Percentiles rank a stretch among this genome's conserved stretches.
Conservation (phyloP, 768 basidiomycete genomes). For the Leccinum subtestaceum region DNA sequence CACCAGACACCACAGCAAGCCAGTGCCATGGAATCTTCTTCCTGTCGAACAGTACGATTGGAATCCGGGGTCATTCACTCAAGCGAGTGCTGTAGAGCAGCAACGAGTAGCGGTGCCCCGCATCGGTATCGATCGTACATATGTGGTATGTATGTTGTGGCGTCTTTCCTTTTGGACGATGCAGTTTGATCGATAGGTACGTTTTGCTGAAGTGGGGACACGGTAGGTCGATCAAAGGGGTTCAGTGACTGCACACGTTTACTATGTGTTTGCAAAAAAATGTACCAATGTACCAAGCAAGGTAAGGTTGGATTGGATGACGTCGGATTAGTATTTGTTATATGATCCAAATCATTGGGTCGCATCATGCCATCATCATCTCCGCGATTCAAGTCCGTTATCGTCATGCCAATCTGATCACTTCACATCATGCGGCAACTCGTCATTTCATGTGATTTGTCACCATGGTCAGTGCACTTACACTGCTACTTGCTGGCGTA, state of each 20-base stretch:
- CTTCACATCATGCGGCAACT: not conserved
- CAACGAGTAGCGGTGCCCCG: not conserved
- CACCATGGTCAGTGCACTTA: not conserved
- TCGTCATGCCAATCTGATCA: not conserved
- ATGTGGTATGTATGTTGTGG: not conserved
- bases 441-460: not conserved
- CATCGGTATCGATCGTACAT: not conserved
- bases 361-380: not conserved
- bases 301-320: not conserved
- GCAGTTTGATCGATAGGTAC: not conserved
- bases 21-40: not conserved
- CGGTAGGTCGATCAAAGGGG: not conserved
- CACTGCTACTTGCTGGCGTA: not conserved
- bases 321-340: not conserved
- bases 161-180: not conserved
- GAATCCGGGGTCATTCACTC: not conserved
- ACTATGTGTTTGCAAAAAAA: not conserved
- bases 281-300: not conserved
- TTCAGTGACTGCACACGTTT: not conserved
- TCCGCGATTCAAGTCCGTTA: not conserved
- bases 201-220: not conserved
- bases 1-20: not conserved
- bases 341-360: not conserved
- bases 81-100: not conserved
- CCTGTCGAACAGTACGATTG: not conserved